A percentile compares a stretch with the other conserved stretches of the same genome.
Evolutionary conservation across 2,329 filamentous ascomycete genomes (phyloP).

Genomic region (Thelonectria discophora): DNA sequence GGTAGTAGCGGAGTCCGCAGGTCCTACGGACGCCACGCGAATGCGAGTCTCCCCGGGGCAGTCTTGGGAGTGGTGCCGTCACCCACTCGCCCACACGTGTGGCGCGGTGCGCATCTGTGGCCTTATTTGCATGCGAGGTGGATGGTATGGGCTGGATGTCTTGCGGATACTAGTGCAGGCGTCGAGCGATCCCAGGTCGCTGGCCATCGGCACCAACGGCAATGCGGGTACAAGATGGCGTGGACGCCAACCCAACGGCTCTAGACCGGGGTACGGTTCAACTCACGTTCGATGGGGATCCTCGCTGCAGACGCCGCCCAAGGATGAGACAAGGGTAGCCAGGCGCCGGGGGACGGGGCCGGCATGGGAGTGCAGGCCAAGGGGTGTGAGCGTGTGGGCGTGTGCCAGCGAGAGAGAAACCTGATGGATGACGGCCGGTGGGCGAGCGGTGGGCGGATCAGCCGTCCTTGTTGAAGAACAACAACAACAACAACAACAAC

Average conservation of each 20-base stretch:
- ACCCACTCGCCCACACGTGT: conserved; percentile 40
- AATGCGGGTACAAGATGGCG: conserved; percentile 38
- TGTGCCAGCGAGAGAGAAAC: conserved; percentile 36
- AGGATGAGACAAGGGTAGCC: conserved; percentile 36
- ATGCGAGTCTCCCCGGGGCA: conserved; percentile 33
- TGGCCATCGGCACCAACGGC: conserved; percentile 40
- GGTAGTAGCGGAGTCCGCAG: conserved; percentile 33
- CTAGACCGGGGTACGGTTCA: conserved; percentile 28
- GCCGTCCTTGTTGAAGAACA: conserved; percentile 26
- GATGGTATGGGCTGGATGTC: conserved; percentile 38
- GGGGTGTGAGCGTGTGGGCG: too few species aligned
- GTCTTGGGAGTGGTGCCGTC: conserved; percentile 37
- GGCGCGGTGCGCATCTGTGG: conserved; percentile 38
- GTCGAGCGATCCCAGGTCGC: conserved; percentile 38
- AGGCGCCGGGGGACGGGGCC: conserved; percentile 40
- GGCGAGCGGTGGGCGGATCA: conserved; percentile 35
- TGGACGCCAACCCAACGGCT: conserved; percentile 40
- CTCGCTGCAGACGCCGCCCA: conserved; percentile 34
- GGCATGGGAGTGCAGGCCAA: conserved; percentile 28
- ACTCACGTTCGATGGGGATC: conserved; percentile 34
- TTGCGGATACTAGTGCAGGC: conserved; percentile 42
- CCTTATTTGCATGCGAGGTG: conserved; percentile 40
- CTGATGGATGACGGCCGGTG: conserved; percentile 27
- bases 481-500: conserved; percentile 32
- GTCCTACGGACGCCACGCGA: conserved; percentile 31